Evolutionary conservation across 305 asterid genomes (phyloP).

Genomic region (Solanum chacoense): DNA sequence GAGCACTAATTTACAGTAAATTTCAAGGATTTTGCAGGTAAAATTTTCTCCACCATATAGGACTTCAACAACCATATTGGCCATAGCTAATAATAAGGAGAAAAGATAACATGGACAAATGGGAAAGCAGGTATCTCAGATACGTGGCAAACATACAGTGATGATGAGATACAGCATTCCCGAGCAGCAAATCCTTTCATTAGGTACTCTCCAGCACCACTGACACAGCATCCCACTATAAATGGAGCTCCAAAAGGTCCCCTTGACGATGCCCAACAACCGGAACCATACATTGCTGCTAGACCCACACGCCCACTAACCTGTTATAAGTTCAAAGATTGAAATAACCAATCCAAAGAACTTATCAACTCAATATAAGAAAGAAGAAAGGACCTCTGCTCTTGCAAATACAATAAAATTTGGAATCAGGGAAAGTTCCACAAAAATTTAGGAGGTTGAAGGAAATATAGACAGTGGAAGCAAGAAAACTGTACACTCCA

Average conservation of each 20-base stretch:
- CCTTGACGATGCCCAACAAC: slow-evolving; percentile 87
- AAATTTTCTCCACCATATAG: not conserved
- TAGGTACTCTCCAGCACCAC: slow-evolving; percentile 91
- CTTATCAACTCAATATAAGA: not conserved
- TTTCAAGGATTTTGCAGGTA: not conserved
- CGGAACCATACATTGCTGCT: slow-evolving; percentile 87
- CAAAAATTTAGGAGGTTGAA: not conserved
- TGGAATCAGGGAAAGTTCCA: not conserved
- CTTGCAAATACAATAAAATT: not conserved
- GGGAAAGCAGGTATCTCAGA: not conserved
- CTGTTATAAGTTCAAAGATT: slow-evolving; percentile 19
- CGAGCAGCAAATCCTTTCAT: slow-evolving; percentile 80
- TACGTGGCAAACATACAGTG: not conserved
- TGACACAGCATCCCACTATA: slow-evolving; percentile 73
- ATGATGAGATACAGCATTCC: slow-evolving; percentile 45
- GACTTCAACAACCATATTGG: not conserved
- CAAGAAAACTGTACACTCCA: not conserved
- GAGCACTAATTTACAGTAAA: not conserved
- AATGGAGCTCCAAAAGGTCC: slow-evolving; percentile 45
- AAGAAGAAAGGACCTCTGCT: not conserved
- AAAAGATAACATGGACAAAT: not conserved
- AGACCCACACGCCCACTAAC: slow-evolving; percentile 90
- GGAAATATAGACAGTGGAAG: not conserved
- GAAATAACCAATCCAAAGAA: not conserved
- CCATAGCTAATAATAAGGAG: not conserved